phyloP scores from a whole-genome alignment of 176 grass and related monocot species.

The Alloteropsis semialata region DNA sequence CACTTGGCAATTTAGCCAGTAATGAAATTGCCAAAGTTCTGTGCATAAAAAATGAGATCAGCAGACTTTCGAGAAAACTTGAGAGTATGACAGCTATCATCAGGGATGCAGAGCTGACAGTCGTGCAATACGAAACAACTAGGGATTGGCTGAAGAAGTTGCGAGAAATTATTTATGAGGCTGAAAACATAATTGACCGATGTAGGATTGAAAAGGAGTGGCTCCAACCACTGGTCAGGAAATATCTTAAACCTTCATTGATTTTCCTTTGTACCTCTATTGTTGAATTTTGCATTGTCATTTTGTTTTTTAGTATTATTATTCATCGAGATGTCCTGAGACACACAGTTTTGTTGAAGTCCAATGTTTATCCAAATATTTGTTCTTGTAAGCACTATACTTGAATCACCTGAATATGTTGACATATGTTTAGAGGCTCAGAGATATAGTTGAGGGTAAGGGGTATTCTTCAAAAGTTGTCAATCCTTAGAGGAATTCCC shows the following conservation, averaged over 20 bases:
- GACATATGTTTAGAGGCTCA: neutral
- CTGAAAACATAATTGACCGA: conserved; percentile 39
- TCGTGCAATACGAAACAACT: conserved; percentile 29
- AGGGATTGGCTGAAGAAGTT: conserved; percentile 32
- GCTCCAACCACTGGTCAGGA: conserved; percentile 20
- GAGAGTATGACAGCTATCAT: conserved; percentile 23
- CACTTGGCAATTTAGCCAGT: conserved; percentile 22
- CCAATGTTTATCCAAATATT: neutral
- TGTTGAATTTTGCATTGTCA: neutral
- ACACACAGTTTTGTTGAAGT: neutral
- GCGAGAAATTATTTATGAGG: conserved; percentile 33
- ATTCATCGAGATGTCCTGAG: neutral
- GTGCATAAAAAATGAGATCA: conserved; percentile 31
- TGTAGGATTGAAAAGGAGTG: conserved; percentile 31
- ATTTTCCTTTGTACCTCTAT: neutral
- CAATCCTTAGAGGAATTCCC: neutral
- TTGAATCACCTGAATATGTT: neutral
- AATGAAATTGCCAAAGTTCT: conserved; percentile 34
- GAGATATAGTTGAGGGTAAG: neutral
- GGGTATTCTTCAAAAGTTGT: neutral
- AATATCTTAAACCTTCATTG: neutral
- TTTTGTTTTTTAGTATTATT: neutral
- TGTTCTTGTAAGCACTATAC: neutral
- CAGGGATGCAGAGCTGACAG: conserved; percentile 31
- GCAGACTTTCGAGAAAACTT: conserved; percentile 26